Base-by-base conservation (phyloP, 176 grass and related monocot species). In the Triticum urartu region DNA sequence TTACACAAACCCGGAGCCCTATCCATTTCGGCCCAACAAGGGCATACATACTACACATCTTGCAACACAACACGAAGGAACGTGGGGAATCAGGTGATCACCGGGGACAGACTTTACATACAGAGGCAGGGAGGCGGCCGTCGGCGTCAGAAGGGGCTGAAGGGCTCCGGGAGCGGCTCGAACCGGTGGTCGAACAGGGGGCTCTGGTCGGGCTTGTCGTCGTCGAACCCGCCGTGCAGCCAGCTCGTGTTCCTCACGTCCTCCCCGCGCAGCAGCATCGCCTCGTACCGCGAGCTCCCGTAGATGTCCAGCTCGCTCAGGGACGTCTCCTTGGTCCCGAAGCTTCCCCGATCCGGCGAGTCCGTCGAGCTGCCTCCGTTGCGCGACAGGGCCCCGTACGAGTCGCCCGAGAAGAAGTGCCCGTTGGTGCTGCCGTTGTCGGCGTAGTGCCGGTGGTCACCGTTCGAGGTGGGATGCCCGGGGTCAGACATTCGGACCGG, bases 121-220 rank as follows among this genome's bases (percentile, higher is more conserved):
- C 68, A 15, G 50, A 5, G 1, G 5, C 4, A 4, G 5, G 9
- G 62, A 0, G 7, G 47, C 58, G 21, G 63, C 65, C 45, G 33
- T 92, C 79, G 86, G 81, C 45, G 33, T 92, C 79, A 91, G 81
- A 92, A 79, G 4, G 93, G 94, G 88, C 94, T 88, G 89, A 99
- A 99, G 25, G 94, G 97, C 84, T 99, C 97, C 3, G 97, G 97
- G 43, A 93, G 94, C 13, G 96, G 90, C 81, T 96, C 96, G 13
- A 98, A 95, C 58, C 93, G 84, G 82, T 98, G 93, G 90, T 98
- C 96, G 63, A 98, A 95, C 81, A 98, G 36, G 22, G 89, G 88
- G 80, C 92, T 88, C 81, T 96, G 92, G 62, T 99, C 97, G 2
- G 92, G 88, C 83, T 93, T 95, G 65, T 94, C 92, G 60, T 94